Evolutionary conservation across 2,329 filamentous ascomycete species (phyloP).

Genomic region (Seiridium unicorne): DNA sequence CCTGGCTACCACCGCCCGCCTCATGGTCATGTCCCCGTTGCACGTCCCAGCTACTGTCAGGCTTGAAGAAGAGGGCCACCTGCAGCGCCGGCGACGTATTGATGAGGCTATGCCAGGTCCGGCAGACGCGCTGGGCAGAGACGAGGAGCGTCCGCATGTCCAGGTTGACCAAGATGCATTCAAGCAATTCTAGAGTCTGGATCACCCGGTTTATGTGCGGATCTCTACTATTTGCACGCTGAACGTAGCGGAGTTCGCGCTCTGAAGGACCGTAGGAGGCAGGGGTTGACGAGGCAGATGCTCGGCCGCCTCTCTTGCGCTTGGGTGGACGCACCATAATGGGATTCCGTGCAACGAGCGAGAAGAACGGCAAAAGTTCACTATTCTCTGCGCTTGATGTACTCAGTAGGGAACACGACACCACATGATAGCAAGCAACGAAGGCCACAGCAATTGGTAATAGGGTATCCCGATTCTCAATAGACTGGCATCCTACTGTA

Average conservation of each 20-base stretch:
- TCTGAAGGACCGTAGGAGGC: not conserved
- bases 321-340: no score
- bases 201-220: not conserved
- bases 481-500: no score
- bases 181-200: conserved; percentile 11
- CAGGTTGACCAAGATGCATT: conserved; percentile 12
- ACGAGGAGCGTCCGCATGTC: conserved; percentile 14
- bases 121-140: conserved; percentile 13
- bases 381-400: no score
- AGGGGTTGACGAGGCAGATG: no score
- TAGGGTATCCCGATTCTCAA: no score
- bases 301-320: no score
- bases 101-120: conserved; percentile 1
- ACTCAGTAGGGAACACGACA: no score
- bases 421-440: no score
- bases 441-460: no score
- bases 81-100: not conserved
- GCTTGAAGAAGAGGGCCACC: conserved; percentile 1
- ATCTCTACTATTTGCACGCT: not conserved
- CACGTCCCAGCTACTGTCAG: not conserved
- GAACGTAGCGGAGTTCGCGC: not conserved
- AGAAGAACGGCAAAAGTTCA: no score
- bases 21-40: not conserved
- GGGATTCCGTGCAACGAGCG: no score
- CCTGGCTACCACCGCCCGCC: not conserved